Percentiles rank a stretch among this genome's conserved stretches.
These are phyloP conservation scores for Tylopilus vinaceipallidus DNA, from an alignment of 768 basidiomycete genomes.

Conservation along the genomic window DNA sequence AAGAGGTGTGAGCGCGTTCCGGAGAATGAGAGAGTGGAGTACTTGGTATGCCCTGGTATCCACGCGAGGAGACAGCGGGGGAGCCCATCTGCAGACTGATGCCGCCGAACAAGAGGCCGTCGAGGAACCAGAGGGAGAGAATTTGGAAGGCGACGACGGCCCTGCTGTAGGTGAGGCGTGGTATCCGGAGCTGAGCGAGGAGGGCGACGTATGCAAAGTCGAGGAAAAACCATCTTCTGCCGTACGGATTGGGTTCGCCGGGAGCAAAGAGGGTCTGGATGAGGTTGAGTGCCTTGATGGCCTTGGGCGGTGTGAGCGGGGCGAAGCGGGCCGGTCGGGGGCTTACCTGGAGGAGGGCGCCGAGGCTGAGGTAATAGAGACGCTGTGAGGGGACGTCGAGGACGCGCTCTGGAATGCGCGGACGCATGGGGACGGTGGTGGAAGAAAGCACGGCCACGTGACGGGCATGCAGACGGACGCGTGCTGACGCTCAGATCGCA, in stretches of 20 bases:
- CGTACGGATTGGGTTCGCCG: constrained; percentile 44
- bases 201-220: constrained; percentile 60
- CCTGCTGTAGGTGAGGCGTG: constrained; percentile 65
- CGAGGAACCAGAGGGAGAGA: constrained; percentile 55
- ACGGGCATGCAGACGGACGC: neutral
- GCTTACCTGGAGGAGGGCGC: constrained; percentile 71
- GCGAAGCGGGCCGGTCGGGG: accelerated
- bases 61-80: constrained; percentile 7
- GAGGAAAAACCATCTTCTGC: constrained; percentile 69
- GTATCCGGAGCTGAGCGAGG: constrained; percentile 68
- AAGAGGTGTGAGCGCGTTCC: constrained; percentile 5
- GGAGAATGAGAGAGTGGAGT: constrained; percentile 3
- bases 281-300: constrained; percentile 74
- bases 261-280: constrained; percentile 51
- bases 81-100: constrained; percentile 55
- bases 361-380: constrained; percentile 73
- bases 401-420: constrained; percentile 72
- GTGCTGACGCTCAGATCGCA: constrained; percentile 1
- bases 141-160: constrained; percentile 65
- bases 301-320: constrained; percentile 40
- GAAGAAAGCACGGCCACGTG: constrained; percentile 17
- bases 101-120: constrained; percentile 71
- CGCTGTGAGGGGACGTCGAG: constrained; percentile 78
- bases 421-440: constrained; percentile 17
- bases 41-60: constrained; percentile 34